Conservation (phyloP, 306 rosid genomes). For the Casuarina cunninghamiana region DNA sequence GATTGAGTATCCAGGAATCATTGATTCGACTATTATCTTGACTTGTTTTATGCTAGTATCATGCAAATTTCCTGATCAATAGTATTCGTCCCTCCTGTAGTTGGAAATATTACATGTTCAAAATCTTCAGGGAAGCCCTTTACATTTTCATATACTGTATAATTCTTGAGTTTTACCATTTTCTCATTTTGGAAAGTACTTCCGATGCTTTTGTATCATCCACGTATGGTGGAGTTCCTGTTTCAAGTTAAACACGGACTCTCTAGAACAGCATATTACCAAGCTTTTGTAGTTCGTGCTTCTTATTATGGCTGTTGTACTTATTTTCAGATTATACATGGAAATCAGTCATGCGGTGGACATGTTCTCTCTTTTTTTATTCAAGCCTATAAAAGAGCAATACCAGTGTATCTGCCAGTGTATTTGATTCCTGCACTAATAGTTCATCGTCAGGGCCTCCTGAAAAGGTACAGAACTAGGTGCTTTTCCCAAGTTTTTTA, state of each 20-base stretch:
- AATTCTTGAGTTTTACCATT: neutral
- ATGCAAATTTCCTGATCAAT: neutral
- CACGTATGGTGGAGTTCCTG: neutral
- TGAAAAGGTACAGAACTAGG: constrained; percentile 60
- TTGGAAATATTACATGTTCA: too few species aligned
- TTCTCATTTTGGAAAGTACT: neutral
- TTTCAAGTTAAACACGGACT: neutral
- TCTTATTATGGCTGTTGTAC: neutral
- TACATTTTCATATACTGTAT: neutral
- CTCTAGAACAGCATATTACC: neutral
- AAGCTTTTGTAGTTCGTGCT: neutral
- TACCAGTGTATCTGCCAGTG: constrained; percentile 94
- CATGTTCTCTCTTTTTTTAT: constrained; percentile 72
- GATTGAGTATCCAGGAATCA: neutral
- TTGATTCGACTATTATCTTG: neutral
- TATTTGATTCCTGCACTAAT: constrained; percentile 91
- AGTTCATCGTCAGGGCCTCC: constrained; percentile 84
- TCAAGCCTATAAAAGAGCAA: constrained; percentile 87
- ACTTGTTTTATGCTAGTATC: neutral
- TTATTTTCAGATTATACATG: constrained; percentile 83
- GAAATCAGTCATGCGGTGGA: constrained; percentile 72
- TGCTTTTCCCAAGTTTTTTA: constrained; percentile 13
- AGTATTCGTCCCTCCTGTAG: too few species aligned
- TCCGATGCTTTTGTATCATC: neutral
- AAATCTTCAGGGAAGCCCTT: neutral